Percentiles rank a stretch among this genome's conserved stretches.
Conservation (phyloP, 2,329 filamentous ascomycete species). For the Talaromyces funiculosus region DNA sequence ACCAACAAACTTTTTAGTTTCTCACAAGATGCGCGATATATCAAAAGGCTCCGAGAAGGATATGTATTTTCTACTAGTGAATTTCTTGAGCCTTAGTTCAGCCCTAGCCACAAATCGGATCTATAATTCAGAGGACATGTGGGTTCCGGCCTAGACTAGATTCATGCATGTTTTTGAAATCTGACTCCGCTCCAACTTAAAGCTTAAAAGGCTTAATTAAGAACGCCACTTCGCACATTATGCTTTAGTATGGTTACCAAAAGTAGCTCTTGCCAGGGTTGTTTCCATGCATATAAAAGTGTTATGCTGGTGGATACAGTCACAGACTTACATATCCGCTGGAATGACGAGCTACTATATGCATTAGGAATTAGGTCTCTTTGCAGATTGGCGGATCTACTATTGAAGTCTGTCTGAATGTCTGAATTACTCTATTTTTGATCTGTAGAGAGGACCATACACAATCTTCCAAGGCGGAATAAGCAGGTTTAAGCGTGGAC, state of each 20-base stretch:
- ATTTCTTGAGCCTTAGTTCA: neutral
- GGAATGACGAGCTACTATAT: neutral
- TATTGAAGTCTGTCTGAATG: neutral
- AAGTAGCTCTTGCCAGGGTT: neutral
- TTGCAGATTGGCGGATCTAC: neutral
- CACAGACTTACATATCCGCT: neutral
- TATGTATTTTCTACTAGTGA: neutral
- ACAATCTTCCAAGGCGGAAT: too few relatives aligned
- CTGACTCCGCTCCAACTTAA: neutral
- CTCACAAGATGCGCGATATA: neutral
- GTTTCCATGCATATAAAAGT: neutral
- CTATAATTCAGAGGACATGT: neutral
- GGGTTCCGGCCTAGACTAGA: neutral
- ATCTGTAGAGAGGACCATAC: neutral
- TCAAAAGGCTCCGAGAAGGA: neutral
- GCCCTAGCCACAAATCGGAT: neutral
- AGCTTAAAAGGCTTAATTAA: neutral
- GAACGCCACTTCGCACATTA: neutral
- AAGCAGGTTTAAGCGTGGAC: too few relatives aligned
- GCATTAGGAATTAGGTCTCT: neutral
- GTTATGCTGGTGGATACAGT: neutral
- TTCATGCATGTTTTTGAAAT: neutral
- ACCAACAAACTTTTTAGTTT: neutral
- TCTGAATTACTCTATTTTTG: neutral
- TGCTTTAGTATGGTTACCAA: neutral